These are phyloP conservation scores for Annulohypoxylon bovei DNA, from an alignment of 495 filamentous ascomycete species.

Conservation along the genomic window DNA sequence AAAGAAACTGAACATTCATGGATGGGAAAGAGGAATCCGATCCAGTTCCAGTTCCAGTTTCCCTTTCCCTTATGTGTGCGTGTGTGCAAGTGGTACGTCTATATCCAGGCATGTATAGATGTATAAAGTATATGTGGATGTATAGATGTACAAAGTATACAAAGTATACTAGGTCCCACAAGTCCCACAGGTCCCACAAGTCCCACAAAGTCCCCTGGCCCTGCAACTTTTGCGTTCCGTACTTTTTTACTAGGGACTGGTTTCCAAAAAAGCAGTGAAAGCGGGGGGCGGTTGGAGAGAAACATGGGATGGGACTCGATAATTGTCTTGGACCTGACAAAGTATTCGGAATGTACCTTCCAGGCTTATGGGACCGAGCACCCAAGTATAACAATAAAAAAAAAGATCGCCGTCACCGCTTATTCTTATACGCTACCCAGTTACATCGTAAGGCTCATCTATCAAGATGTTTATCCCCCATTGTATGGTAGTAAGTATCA, in stretches of 20 bases:
- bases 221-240: neutral
- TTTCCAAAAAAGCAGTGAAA: slow-evolving; percentile 42
- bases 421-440: slow-evolving; percentile 17
- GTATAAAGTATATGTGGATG: neutral
- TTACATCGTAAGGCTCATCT: slow-evolving; percentile 8
- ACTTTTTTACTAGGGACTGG: slow-evolving; percentile 16
- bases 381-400: slow-evolving; percentile 20
- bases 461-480: slow-evolving; percentile 13
- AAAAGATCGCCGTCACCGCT: slow-evolving; percentile 34
- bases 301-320: slow-evolving; percentile 36
- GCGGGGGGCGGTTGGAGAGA: slow-evolving; percentile 35
- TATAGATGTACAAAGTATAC: neutral
- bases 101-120: neutral
- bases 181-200: neutral
- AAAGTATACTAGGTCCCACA: slow-evolving; percentile 1
- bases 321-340: slow-evolving; percentile 25
- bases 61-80: slow-evolving; percentile 29
- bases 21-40: slow-evolving; percentile 51
- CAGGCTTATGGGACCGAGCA: slow-evolving; percentile 8
- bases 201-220: neutral
- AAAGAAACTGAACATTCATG: slow-evolving; percentile 30
- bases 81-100: slow-evolving; percentile 7
- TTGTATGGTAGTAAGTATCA: neutral
- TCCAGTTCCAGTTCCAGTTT: slow-evolving; percentile 37
- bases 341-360: slow-evolving; percentile 30